Evolutionary conservation across 2,329 filamentous ascomycete species (phyloP).

Genomic region (Ascochyta rabiei): DNA sequence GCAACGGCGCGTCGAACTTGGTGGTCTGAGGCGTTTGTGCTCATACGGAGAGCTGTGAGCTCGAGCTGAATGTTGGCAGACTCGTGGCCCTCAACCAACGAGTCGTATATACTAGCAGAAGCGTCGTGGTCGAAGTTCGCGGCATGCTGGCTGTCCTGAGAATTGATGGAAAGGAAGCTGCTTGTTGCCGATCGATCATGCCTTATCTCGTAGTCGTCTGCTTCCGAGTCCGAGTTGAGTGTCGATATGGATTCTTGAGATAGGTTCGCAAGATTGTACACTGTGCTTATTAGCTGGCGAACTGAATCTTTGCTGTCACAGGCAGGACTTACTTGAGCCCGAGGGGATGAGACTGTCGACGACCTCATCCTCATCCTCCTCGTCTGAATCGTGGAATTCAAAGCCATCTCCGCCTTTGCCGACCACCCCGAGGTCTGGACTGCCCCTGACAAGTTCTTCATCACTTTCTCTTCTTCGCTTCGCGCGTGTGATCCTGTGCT

Average conservation of each 20-base stretch:
- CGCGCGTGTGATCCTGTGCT: conserved; percentile 53
- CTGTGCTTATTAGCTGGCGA: conserved; percentile 32
- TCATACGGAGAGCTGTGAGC: conserved; percentile 90
- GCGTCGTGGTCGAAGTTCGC: conserved; percentile 85
- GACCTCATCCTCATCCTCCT: conserved; percentile 67
- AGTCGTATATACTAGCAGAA: conserved; percentile 83
- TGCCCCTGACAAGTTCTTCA: conserved; percentile 43
- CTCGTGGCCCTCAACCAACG: conserved; percentile 72
- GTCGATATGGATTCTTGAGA: conserved; percentile 68
- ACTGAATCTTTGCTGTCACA: neutral
- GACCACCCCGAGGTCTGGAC: conserved; percentile 59
- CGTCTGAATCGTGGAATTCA: conserved; percentile 63
- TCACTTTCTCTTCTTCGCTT: conserved; percentile 55
- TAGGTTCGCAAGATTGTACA: conserved; percentile 59
- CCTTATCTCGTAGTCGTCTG: conserved; percentile 51
- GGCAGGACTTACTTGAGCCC: conserved; percentile 40
- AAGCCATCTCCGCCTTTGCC: conserved; percentile 66
- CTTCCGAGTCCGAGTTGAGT: conserved; percentile 60
- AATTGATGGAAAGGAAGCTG: conserved; percentile 76
- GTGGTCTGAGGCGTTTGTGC: conserved; percentile 85
- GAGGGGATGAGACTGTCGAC: conserved; percentile 48
- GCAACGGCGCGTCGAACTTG: conserved; percentile 88
- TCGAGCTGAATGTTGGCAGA: conserved; percentile 91
- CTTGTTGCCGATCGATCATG: conserved; percentile 66
- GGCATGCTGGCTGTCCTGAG: conserved; percentile 60